Conservation (phyloP, 768 basidiomycete genomes). For the Dendrothele bispora region DNA sequence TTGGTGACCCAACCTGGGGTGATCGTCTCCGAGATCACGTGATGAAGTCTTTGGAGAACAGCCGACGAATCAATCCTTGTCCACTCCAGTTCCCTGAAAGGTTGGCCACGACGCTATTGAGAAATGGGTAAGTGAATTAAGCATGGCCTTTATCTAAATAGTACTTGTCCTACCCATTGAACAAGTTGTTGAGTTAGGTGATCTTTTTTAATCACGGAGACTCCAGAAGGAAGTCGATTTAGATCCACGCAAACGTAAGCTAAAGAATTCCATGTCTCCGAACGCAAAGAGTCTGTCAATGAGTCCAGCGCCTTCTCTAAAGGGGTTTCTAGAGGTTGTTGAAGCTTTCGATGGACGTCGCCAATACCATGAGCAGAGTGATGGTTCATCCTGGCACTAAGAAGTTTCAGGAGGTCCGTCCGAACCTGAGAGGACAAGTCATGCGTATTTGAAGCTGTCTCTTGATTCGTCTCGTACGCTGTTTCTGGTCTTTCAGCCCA, state of each 20-base stretch:
- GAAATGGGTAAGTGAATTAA: not conserved
- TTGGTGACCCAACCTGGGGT: slow-evolving; percentile 4
- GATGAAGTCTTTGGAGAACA: not conserved
- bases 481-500: not conserved
- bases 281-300: not conserved
- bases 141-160: too few relatives aligned
- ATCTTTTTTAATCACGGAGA: not conserved
- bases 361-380: not conserved
- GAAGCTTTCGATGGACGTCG: not conserved
- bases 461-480: not conserved
- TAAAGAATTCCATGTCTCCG: not conserved
- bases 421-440: not conserved
- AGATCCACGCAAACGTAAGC: not conserved
- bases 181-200: not conserved
- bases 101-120: not conserved
- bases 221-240: not conserved
- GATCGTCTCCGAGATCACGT: not conserved
- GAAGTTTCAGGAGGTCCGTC: not conserved
- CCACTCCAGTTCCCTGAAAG: not conserved
- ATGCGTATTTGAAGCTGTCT: not conserved
- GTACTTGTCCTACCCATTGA: not conserved
- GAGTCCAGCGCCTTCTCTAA: not conserved
- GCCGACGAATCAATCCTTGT: not conserved
- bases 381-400: not conserved
- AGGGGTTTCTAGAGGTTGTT: not conserved